These are phyloP conservation scores for Ceratobasidium sp. DNA, from an alignment of 1,284 basidiomycete species.

Conservation along the genomic window DNA sequence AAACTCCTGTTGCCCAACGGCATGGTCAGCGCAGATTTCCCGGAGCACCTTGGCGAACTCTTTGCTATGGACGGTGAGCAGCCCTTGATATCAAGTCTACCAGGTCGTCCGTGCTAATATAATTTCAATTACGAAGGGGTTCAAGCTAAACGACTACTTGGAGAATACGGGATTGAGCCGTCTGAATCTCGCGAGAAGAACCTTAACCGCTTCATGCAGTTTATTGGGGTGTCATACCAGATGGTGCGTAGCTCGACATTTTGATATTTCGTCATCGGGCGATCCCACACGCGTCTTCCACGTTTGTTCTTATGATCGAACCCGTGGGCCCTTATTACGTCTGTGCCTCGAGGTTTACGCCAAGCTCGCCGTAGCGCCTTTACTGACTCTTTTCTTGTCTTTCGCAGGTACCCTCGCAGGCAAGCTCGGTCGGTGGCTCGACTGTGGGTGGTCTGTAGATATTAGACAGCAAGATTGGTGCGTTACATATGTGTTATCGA, in stretches of 20 bases:
- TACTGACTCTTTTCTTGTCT: not conserved
- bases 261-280: slow-evolving; percentile 8
- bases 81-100: not conserved
- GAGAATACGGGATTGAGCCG: slow-evolving; percentile 46
- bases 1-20: slow-evolving; percentile 44
- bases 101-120: not conserved
- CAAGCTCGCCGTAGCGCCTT: not conserved
- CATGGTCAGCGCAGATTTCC: slow-evolving; percentile 47
- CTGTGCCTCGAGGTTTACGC: not conserved
- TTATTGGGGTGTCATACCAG: slow-evolving; percentile 49
- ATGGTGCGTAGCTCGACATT: slow-evolving; percentile 44
- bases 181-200: slow-evolving; percentile 45
- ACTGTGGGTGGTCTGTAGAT: slow-evolving; percentile 31
- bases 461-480: not conserved
- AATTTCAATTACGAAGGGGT: not conserved
- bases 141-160: slow-evolving; percentile 39
- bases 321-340: not conserved
- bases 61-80: slow-evolving; percentile 45
- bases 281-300: not conserved
- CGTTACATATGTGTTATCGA: not conserved
- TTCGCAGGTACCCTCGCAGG: slow-evolving; percentile 33
- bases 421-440: slow-evolving; percentile 35
- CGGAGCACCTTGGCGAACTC: slow-evolving; percentile 46
- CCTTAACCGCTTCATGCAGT: slow-evolving; percentile 50
- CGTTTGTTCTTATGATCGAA: not conserved